phyloP scores from a whole-genome alignment of 2,329 filamentous ascomycete genomes.

The Neofusicoccum umdonicola region DNA sequence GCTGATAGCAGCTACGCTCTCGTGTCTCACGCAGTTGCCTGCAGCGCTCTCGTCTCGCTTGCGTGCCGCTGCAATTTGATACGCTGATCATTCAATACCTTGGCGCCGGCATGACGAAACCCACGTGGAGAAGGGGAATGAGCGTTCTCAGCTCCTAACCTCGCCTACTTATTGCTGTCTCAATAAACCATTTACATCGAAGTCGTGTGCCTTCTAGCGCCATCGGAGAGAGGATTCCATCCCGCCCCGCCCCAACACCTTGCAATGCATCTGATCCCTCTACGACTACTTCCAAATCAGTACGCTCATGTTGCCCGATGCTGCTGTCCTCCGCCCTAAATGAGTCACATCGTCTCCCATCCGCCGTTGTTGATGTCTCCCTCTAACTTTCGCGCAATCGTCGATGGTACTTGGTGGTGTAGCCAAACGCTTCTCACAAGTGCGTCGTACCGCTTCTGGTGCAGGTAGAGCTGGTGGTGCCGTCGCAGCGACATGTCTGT shows the following conservation, averaged over 20 bases:
- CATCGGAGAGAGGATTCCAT: background rate
- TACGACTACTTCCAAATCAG: background rate
- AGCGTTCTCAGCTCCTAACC: background rate
- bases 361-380: constrained; percentile 95
- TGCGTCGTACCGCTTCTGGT: constrained; percentile 89
- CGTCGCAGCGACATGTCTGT: constrained; percentile 84
- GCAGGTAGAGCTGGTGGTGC: constrained; percentile 84
- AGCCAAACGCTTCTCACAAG: constrained; percentile 84
- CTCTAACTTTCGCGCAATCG: constrained; percentile 86
- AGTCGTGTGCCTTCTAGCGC: background rate
- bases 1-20: no score
- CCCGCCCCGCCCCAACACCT: background rate
- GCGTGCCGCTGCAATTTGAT: background rate
- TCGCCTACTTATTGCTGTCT: background rate
- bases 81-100: background rate
- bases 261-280: background rate
- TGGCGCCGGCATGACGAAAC: background rate
- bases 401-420: constrained; percentile 79
- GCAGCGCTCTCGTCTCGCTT: background rate
- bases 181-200: background rate
- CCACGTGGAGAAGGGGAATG: background rate
- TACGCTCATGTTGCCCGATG: background rate
- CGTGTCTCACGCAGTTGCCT: background rate
- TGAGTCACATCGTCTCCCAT: constrained; percentile 73
- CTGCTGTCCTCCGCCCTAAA: background rate